phyloP scores from a whole-genome alignment of 768 basidiomycete species.

The Tylopilus intermedius region DNA sequence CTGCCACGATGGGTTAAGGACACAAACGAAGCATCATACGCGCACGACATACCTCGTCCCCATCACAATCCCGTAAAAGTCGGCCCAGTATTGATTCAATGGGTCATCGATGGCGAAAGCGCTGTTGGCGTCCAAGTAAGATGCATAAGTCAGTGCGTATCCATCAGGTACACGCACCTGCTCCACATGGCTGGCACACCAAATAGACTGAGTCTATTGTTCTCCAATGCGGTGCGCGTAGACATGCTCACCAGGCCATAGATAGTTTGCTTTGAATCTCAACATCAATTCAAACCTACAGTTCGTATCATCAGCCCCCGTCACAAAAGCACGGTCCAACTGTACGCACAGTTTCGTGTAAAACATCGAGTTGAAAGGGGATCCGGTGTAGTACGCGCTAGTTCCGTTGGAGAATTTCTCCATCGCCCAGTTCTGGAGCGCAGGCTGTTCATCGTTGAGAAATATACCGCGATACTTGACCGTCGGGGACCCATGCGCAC shows the following conservation, averaged over 20 bases:
- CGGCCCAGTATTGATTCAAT: constrained; percentile 55
- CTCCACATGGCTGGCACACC: constrained; percentile 16
- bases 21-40: not conserved
- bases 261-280: constrained; percentile 1
- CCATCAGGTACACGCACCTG: not conserved
- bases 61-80: constrained; percentile 54
- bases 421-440: not conserved
- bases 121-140: not conserved
- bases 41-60: constrained; percentile 42
- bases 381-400: not conserved
- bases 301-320: not conserved
- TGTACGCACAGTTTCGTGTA: not conserved
- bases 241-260: constrained; percentile 8
- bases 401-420: not conserved
- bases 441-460: not conserved
- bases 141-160: not conserved
- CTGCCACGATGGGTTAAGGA: not conserved
- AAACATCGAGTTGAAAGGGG: not conserved
- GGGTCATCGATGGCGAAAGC: constrained; percentile 40
- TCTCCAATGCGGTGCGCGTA: constrained; percentile 2
- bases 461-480: constrained; percentile 60
- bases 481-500: constrained; percentile 30
- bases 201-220: not conserved
- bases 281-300: not conserved
- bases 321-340: not conserved